Conservation (phyloP, 2,329 filamentous ascomycete species). For the Neodidymelliopsis sp. region DNA sequence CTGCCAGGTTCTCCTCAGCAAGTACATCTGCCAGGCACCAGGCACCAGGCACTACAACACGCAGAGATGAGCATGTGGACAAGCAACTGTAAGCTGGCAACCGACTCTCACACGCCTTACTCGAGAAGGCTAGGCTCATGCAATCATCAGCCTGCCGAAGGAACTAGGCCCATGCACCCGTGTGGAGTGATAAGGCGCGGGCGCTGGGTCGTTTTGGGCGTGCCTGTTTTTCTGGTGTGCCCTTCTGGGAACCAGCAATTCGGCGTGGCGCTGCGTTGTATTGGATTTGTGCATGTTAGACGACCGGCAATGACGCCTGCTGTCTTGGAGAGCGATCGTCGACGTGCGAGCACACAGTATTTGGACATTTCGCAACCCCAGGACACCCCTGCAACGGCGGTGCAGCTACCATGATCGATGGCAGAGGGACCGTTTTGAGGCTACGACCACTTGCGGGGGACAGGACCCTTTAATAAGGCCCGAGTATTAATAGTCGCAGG, state of each 20-base stretch:
- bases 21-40: constrained; percentile 4
- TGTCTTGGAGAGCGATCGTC: too few relatives aligned
- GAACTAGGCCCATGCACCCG: constrained; percentile 6
- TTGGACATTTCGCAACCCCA: too few relatives aligned
- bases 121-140: constrained; percentile 7
- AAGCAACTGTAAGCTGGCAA: neutral
- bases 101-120: neutral
- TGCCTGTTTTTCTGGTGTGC: neutral
- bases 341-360: too few relatives aligned
- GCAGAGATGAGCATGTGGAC: constrained; percentile 7
- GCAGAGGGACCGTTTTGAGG: constrained; percentile 11
- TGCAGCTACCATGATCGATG: constrained; percentile 2
- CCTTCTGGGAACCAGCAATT: neutral
- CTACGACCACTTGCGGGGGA: constrained; percentile 9
- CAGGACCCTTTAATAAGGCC: constrained; percentile 13
- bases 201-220: constrained; percentile 6
- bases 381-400: constrained; percentile 13
- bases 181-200: constrained; percentile 13
- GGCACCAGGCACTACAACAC: constrained; percentile 11
- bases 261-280: neutral
- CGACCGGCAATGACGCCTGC: too few relatives aligned
- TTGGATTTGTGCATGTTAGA: neutral
- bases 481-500: constrained; percentile 12
- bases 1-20: neutral
- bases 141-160: constrained; percentile 3